phyloP scores from a whole-genome alignment of 108 stramenopile species.

The Cylindrotheca fusiformis region DNA sequence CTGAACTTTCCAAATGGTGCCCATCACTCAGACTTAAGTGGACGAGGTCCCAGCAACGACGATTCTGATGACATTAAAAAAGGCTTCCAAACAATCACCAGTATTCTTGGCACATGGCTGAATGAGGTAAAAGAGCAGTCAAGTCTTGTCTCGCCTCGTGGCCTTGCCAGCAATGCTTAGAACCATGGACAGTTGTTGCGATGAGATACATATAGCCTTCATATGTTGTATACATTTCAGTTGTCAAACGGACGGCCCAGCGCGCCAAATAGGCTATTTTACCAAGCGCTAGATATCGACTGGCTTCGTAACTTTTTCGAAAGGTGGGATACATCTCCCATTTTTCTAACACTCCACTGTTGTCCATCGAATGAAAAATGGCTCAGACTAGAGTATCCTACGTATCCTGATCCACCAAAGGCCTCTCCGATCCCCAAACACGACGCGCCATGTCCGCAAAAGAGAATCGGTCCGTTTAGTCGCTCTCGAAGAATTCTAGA shows the following conservation, averaged over 20 bases:
- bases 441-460: neutral
- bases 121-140: constrained; percentile 25
- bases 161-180: too few species aligned
- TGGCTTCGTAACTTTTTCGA: neutral
- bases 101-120: constrained; percentile 59
- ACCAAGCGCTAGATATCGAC: neutral
- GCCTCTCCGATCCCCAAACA: neutral
- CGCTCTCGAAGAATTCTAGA: neutral
- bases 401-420: neutral
- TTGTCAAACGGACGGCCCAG: too few species aligned
- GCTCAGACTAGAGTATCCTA: neutral
- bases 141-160: too few species aligned
- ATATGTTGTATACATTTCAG: too few species aligned
- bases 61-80: constrained; percentile 75
- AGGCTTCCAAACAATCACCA: constrained; percentile 46
- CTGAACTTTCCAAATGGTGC: constrained; percentile 86
- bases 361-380: neutral
- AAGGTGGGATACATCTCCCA: neutral
- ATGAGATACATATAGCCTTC: too few species aligned
- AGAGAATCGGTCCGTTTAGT: neutral
- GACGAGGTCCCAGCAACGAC: constrained; percentile 7
- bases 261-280: too few species aligned
- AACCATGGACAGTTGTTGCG: too few species aligned
- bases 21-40: constrained; percentile 64
- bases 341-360: neutral